Evolutionary conservation across 2,329 filamentous ascomycete genomes (phyloP).

Genomic region (Nemania abortiva): DNA sequence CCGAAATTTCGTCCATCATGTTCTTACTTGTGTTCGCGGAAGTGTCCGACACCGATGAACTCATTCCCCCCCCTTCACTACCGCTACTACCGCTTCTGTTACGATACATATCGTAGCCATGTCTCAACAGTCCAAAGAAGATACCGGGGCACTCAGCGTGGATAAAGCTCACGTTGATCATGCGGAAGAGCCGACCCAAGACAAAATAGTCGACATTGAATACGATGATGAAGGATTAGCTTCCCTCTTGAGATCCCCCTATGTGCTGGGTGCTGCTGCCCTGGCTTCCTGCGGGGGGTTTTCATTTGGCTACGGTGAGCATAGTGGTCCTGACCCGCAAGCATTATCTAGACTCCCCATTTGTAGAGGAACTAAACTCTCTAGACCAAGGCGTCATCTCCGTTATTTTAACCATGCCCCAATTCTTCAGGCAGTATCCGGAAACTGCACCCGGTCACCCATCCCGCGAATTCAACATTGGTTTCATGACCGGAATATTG

Average conservation of each 20-base stretch:
- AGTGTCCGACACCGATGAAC: background rate
- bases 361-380: background rate
- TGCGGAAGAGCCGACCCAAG: background rate
- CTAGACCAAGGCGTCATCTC: constrained; percentile 63
- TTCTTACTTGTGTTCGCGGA: too few relatives aligned
- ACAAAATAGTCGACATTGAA: background rate
- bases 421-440: constrained; percentile 54
- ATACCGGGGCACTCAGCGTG: background rate
- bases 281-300: constrained; percentile 58
- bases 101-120: background rate
- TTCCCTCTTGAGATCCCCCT: background rate
- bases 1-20: background rate
- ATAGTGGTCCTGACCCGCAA: background rate
- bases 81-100: background rate
- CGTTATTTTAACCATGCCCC: constrained; percentile 65
- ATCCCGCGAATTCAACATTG: constrained; percentile 58
- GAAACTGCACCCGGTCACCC: constrained; percentile 51
- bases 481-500: constrained; percentile 50
- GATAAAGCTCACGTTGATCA: background rate
- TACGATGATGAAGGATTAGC: background rate
- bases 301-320: constrained; percentile 63
- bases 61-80: background rate
- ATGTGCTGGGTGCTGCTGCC: constrained; percentile 5
- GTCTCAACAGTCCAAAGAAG: background rate
- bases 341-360: background rate